These are phyloP conservation scores for Sungouiozyma intestinalis DNA, from an alignment of 805 yeast species.

Conservation along the genomic window DNA sequence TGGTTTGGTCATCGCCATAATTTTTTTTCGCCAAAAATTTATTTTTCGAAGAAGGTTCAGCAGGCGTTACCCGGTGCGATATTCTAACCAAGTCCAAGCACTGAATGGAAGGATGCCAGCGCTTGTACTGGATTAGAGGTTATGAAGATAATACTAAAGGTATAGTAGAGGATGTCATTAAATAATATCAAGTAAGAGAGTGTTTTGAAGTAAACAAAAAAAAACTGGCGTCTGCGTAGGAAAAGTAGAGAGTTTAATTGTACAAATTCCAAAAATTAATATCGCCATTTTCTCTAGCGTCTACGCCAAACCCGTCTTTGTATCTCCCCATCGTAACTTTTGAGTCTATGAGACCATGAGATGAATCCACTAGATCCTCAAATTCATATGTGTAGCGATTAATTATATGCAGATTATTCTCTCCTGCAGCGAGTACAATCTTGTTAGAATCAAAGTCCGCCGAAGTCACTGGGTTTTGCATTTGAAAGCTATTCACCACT, in stretches of 20 bases:
- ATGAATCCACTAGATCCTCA: neutral
- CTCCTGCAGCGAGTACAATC: conserved; percentile 41
- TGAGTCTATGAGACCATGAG: neutral
- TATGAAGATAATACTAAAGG: too few relatives aligned
- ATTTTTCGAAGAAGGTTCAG: too few relatives aligned
- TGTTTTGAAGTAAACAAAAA: too few relatives aligned
- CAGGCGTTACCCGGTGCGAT: too few relatives aligned
- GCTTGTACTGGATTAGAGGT: too few relatives aligned
- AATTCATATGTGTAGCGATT: neutral
- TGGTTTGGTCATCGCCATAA: neutral
- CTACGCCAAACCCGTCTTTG: conserved; percentile 55
- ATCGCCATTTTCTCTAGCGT: conserved; percentile 50
- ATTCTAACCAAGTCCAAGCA: too few relatives aligned
- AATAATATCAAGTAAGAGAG: too few relatives aligned
- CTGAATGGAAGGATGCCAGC: too few relatives aligned
- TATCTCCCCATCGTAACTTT: conserved; percentile 38
- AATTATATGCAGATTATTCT: neutral
- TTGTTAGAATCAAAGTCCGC: conserved; percentile 49
- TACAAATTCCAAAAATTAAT: conserved; percentile 55
- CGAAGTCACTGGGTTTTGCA: conserved; percentile 43
- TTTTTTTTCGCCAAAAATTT: too few relatives aligned
- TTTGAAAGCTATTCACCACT: conserved; percentile 48
- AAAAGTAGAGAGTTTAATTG: too few relatives aligned
- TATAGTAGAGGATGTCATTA: too few relatives aligned
- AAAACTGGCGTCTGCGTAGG: too few relatives aligned